Conservation (phyloP, 768 basidiomycete genomes). For the Gautieria morchelliformis region DNA sequence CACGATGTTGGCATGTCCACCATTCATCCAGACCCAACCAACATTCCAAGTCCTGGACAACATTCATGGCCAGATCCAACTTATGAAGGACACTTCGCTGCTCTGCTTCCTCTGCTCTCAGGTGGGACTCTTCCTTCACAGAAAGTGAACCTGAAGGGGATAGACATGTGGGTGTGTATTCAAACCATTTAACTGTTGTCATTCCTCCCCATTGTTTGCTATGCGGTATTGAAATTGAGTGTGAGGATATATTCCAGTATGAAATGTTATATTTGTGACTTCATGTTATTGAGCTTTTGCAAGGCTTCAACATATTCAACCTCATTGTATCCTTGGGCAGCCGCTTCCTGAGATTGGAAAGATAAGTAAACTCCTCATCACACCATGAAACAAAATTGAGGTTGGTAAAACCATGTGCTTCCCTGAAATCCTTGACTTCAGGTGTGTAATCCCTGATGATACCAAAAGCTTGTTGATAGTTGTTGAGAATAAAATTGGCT, state of each 20-base stretch:
- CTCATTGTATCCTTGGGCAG: neutral
- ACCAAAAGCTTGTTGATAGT: neutral
- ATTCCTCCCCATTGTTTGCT: neutral
- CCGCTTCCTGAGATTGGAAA: neutral
- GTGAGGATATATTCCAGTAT: neutral
- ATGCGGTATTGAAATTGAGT: too few relatives aligned
- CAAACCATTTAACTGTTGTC: neutral
- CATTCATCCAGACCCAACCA: conserved; percentile 9
- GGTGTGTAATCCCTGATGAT: neutral
- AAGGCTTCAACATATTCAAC: conserved; percentile 3
- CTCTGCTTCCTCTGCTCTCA: neutral
- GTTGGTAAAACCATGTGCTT: neutral
- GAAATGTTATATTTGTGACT: neutral
- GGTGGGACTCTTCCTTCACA: neutral
- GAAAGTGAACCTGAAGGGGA: neutral
- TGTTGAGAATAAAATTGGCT: conserved; percentile 1
- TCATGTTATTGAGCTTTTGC: neutral
- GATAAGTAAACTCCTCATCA: too few relatives aligned
- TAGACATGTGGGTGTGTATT: neutral
- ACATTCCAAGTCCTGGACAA: conserved; percentile 5
- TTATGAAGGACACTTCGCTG: neutral
- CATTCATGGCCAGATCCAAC: neutral
- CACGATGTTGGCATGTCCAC: conserved; percentile 9
- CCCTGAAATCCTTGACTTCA: neutral
- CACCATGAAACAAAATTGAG: too few relatives aligned